Percentiles rank a stretch among this genome's conserved stretches.
Conservation (phyloP, 2,329 filamentous ascomycete species). For the Diaporthe amygdali region DNA sequence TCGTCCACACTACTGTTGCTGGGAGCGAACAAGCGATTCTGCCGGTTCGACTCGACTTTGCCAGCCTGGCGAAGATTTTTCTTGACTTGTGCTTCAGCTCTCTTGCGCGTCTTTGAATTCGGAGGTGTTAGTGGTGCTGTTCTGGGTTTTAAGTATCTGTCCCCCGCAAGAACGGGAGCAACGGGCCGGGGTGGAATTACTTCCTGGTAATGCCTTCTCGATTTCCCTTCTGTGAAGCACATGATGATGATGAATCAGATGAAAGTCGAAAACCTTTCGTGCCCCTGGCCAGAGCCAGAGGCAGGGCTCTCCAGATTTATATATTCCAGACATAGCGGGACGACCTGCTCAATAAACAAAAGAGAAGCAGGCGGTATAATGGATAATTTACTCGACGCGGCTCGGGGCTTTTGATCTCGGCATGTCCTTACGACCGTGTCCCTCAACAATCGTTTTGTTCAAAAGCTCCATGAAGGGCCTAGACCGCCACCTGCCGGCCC, state of each 20-base stretch:
- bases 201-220: neutral
- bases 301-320: neutral
- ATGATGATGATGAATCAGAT: neutral
- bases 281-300: neutral
- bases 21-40: neutral
- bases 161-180: neutral
- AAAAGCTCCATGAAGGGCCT: neutral
- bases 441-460: neutral
- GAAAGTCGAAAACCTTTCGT: neutral
- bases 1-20: neutral
- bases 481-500: neutral
- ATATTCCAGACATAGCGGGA: neutral
- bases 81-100: neutral
- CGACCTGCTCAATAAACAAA: neutral
- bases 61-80: neutral
- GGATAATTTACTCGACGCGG: neutral
- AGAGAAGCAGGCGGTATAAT: neutral
- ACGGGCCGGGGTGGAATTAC: neutral
- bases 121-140: neutral
- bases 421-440: neutral
- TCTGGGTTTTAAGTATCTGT: neutral
- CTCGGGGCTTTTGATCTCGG: neutral
- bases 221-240: neutral
- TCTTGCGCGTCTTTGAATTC: neutral
- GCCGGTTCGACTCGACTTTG: neutral